Evolutionary conservation across 192 early-diverging fungal genomes (phyloP).

Genomic region (Paraglomus brasilianum): DNA sequence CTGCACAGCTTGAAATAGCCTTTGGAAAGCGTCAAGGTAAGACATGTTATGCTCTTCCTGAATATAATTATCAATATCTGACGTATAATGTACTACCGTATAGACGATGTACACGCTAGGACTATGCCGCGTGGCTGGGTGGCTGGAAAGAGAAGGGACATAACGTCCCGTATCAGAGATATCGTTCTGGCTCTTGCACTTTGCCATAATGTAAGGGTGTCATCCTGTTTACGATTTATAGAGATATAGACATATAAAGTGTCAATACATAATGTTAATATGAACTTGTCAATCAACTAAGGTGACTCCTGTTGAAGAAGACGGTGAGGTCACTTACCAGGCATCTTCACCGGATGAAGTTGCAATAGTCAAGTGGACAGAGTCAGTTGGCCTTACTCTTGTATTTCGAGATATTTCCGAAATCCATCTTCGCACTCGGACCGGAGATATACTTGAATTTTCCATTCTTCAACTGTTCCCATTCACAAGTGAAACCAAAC

Average conservation of each 20-base stretch:
- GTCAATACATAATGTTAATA: too few relatives aligned
- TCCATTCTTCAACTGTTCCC: conserved; percentile 91
- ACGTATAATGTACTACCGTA: conserved; percentile 3
- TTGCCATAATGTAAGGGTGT: conserved; percentile 86
- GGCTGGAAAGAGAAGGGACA: conserved; percentile 71
- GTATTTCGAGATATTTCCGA: conserved; percentile 72
- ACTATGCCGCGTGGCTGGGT: conserved; percentile 29
- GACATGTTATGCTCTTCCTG: neutral
- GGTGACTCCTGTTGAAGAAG: conserved; percentile 70
- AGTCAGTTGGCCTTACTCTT: conserved; percentile 79
- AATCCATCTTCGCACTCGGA: conserved; percentile 62
- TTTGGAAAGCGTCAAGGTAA: conserved; percentile 36
- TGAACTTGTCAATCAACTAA: too few relatives aligned
- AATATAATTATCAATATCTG: neutral
- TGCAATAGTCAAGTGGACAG: conserved; percentile 92
- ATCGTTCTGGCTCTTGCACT: conserved; percentile 85
- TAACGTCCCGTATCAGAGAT: conserved; percentile 81
- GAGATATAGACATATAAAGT: too few relatives aligned
- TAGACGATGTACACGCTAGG: neutral
- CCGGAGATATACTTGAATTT: conserved; percentile 61
- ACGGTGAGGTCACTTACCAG: conserved; percentile 76
- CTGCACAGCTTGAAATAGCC: conserved; percentile 59
- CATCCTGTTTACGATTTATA: too few relatives aligned
- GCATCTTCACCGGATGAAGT: conserved; percentile 97
- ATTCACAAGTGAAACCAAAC: conserved; percentile 97